Conservation (phyloP, 2,329 filamentous ascomycete genomes). For the Stromatinia cepivora region DNA sequence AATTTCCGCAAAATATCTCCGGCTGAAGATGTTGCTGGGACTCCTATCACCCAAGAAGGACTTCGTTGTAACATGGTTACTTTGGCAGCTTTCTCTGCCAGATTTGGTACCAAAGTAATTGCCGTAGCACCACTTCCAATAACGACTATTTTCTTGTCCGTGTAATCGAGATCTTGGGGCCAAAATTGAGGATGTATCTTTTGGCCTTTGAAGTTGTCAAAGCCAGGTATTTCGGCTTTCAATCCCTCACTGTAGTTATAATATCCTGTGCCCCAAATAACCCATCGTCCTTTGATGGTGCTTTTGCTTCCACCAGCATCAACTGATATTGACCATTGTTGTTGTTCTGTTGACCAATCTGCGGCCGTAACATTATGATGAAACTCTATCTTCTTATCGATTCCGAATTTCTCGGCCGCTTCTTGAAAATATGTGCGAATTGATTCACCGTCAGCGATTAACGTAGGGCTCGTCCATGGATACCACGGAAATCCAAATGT, state of each 20-base stretch:
- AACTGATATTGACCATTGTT: slow-evolving; percentile 54
- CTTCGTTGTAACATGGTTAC: slow-evolving; percentile 81
- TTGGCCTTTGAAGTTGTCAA: slow-evolving; percentile 58
- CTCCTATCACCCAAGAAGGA: slow-evolving; percentile 64
- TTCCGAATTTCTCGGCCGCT: slow-evolving; percentile 52
- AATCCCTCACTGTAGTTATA: slow-evolving; percentile 62
- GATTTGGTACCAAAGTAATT: slow-evolving; percentile 69
- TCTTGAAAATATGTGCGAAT: slow-evolving; percentile 57
- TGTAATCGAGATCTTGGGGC: slow-evolving; percentile 66
- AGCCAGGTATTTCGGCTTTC: slow-evolving; percentile 55
- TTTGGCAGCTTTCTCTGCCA: slow-evolving; percentile 62
- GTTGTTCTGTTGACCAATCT: slow-evolving; percentile 55
- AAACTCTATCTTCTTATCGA: slow-evolving; percentile 56
- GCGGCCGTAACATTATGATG: slow-evolving; percentile 50
- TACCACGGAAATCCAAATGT: slow-evolving; percentile 69
- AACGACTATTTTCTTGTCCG: slow-evolving; percentile 49
- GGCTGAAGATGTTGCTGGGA: slow-evolving; percentile 33
- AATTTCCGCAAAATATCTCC: slow-evolving; percentile 19
- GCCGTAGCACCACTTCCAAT: slow-evolving; percentile 66
- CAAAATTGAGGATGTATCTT: slow-evolving; percentile 73
- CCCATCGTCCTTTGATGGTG: slow-evolving; percentile 46
- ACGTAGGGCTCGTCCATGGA: slow-evolving; percentile 59
- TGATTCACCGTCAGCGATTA: slow-evolving; percentile 52
- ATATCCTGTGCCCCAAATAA: slow-evolving; percentile 63
- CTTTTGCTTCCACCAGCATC: slow-evolving; percentile 41